A percentile compares a stretch with the other conserved stretches of the same genome.
These are phyloP conservation scores for Zhuliangozyma blackwelliae DNA, from an alignment of 1,139 yeast genomes.

Conservation along the genomic window DNA sequence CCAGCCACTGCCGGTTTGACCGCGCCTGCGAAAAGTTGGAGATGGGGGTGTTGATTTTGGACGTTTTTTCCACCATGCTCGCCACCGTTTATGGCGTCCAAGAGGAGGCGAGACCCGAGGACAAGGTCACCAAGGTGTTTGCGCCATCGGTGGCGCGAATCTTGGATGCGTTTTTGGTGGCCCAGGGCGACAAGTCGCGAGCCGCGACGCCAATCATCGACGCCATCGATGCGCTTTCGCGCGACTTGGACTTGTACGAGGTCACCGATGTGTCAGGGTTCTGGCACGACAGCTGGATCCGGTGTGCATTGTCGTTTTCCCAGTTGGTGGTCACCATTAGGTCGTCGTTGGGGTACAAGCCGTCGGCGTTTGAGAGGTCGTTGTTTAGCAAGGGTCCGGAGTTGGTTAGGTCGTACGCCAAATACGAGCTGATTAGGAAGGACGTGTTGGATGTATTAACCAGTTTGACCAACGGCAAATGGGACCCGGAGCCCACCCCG, in stretches of 20 bases:
- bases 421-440: conserved; percentile 44
- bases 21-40: conserved; percentile 54
- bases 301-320: conserved; percentile 37
- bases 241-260: conserved; percentile 33
- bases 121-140: conserved; percentile 48
- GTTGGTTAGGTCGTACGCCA: conserved; percentile 58
- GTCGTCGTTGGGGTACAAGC: conserved; percentile 39
- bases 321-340: conserved; percentile 51
- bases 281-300: conserved; percentile 44
- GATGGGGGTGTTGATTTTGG: conserved; percentile 56
- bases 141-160: conserved; percentile 48
- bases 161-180: conserved; percentile 52
- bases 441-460: conserved; percentile 57
- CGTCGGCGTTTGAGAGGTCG: conserved; percentile 62
- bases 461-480: conserved; percentile 55
- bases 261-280: conserved; percentile 39
- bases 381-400: conserved; percentile 55
- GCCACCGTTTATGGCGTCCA: conserved; percentile 57
- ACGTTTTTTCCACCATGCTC: conserved; percentile 53
- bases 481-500: conserved; percentile 58
- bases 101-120: conserved; percentile 29
- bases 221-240: conserved; percentile 46
- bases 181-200: conserved; percentile 47
- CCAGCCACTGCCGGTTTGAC: conserved; percentile 63
- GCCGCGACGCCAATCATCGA: conserved; percentile 54